These are phyloP conservation scores for Plantago lanceolata DNA, from an alignment of 305 asterid genomes.

Conservation along the genomic window DNA sequence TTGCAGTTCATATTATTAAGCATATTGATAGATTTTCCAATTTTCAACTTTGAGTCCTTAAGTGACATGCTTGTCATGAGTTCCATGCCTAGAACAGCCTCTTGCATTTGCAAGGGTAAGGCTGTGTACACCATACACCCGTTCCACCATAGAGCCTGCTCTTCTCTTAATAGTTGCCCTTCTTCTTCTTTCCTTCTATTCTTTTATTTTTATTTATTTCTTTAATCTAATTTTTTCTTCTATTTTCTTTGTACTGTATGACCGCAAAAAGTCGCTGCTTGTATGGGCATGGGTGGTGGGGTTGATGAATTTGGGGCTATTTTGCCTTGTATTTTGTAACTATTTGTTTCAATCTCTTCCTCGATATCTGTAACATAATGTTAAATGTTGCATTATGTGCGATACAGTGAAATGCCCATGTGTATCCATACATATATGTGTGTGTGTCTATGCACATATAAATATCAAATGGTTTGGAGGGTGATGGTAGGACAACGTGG, in stretches of 20 bases:
- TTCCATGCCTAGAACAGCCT: not conserved
- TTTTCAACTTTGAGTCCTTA: not conserved
- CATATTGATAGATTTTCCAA: not conserved
- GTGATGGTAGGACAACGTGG: not conserved
- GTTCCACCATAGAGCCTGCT: not conserved
- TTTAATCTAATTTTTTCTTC: no score
- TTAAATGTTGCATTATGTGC: not conserved
- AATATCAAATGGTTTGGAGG: not conserved
- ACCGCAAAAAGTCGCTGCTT: not conserved
- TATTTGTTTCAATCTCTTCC: no score
- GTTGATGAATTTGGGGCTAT: not conserved
- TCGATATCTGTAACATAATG: no score
- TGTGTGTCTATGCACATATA: no score
- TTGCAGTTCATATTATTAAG: constrained; percentile 21
- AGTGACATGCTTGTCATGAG: not conserved
- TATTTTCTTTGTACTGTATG: not conserved
- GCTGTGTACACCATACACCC: not conserved
- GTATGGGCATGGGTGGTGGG: no score
- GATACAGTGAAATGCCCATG: not conserved
- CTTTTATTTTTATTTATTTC: no score
- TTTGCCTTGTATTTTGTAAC: not conserved
- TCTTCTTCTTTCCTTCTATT: not conserved
- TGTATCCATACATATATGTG: not conserved
- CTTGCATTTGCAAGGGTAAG: not conserved
- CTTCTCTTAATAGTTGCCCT: not conserved